Conservation (phyloP, 495 filamentous ascomycete genomes). For the Aspergillus egyptiacus region DNA sequence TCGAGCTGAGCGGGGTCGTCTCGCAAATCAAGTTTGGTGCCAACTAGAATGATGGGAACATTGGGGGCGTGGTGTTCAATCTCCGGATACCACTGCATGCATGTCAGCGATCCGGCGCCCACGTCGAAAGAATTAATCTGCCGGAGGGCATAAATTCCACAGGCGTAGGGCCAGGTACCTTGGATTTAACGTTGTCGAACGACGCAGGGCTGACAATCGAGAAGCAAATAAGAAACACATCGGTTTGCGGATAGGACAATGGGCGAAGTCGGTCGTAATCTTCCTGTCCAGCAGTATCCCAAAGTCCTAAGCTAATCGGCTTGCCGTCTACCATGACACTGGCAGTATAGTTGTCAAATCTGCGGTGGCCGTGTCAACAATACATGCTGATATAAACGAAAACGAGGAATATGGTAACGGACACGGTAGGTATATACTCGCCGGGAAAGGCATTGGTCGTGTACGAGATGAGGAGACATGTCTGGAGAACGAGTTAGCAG, state of each 20-base stretch:
- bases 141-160: neutral
- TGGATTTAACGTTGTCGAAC: constrained; percentile 95
- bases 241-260: constrained; percentile 94
- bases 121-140: neutral
- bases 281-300: constrained; percentile 99
- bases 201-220: constrained; percentile 96
- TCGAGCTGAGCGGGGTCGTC: constrained; percentile 80
- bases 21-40: constrained; percentile 93
- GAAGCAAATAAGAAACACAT: constrained; percentile 98
- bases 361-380: constrained; percentile 31
- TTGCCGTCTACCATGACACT: constrained; percentile 98
- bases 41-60: constrained; percentile 94
- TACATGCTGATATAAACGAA: constrained; percentile 6
- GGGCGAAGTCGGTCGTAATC: constrained; percentile 95
- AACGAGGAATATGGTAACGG: constrained; percentile 37
- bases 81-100: constrained; percentile 81
- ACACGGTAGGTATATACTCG: constrained; percentile 99
- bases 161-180: constrained; percentile 49
- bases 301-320: constrained; percentile 92
- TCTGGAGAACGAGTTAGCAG: constrained; percentile 47
- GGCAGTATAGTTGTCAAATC: constrained; percentile 98
- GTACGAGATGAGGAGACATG: constrained; percentile 97
- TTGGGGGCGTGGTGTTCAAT: constrained; percentile 94
- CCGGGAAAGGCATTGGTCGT: constrained; percentile 98
- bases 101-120: constrained; percentile 6